A percentile compares a stretch with the other conserved stretches of the same genome.
phyloP scores from a whole-genome alignment of 805 yeast genomes.

The Schwanniomyces yamadae region DNA sequence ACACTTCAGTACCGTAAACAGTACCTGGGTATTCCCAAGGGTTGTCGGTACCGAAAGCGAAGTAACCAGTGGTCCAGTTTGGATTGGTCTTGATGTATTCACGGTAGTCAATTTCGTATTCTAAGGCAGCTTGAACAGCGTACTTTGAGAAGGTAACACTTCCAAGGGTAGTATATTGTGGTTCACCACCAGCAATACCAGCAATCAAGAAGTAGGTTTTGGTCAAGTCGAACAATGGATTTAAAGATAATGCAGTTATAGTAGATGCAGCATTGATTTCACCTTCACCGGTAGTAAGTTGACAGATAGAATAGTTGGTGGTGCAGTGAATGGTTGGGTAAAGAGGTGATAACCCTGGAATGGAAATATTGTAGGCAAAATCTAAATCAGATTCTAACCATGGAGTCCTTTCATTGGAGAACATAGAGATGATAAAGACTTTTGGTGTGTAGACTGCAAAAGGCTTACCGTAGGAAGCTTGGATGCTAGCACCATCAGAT shows the following conservation, averaged over 20 bases:
- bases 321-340: constrained; percentile 60
- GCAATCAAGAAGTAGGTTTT: constrained; percentile 62
- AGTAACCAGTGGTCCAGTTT: constrained; percentile 63
- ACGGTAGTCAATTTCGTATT: constrained; percentile 56
- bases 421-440: constrained; percentile 56
- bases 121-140: constrained; percentile 61
- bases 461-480: constrained; percentile 28
- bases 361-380: constrained; percentile 51
- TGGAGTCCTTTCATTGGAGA: constrained; percentile 49
- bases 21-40: constrained; percentile 52
- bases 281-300: constrained; percentile 67
- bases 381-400: constrained; percentile 52
- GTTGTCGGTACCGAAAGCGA: constrained; percentile 50
- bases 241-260: constrained; percentile 51
- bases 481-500: constrained; percentile 13
- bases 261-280: constrained; percentile 67
- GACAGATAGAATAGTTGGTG: constrained; percentile 52
- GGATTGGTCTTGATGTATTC: constrained; percentile 32
- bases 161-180: constrained; percentile 54
- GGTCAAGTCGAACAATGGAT: constrained; percentile 55
- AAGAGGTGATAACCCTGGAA: constrained; percentile 66
- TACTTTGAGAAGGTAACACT: constrained; percentile 59
- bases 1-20: constrained; percentile 64
- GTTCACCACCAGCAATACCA: constrained; percentile 68
- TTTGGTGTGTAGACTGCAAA: constrained; percentile 48